Conservation (phyloP, 192 early-diverging fungal species). For the Martensiomyces pterosporus region DNA sequence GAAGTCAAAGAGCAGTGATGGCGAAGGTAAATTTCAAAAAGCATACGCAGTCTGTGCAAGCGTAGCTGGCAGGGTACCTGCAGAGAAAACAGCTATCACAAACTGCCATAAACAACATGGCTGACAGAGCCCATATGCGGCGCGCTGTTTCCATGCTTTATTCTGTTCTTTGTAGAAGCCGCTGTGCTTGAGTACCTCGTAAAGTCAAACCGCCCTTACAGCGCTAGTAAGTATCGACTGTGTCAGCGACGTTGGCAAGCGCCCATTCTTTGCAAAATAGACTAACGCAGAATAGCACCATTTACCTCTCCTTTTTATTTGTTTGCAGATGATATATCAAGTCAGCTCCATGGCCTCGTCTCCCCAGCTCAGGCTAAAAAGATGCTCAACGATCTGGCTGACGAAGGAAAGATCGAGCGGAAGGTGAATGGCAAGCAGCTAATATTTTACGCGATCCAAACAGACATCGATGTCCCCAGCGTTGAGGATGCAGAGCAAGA, state of each 20-base stretch:
- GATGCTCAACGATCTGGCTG: constrained; percentile 40
- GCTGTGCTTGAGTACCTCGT: constrained; percentile 38
- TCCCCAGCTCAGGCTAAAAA: constrained; percentile 38
- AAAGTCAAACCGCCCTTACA: constrained; percentile 42
- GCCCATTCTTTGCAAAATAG: too few relatives aligned
- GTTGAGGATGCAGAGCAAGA: constrained; percentile 44
- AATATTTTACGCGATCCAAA: constrained; percentile 38
- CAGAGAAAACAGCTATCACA: too few relatives aligned
- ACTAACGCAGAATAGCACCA: too few relatives aligned
- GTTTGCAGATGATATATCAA: constrained; percentile 49
- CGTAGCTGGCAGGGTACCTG: too few relatives aligned
- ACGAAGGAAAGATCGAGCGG: constrained; percentile 28
- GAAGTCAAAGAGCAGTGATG: constrained; percentile 24
- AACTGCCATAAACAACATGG: too few relatives aligned
- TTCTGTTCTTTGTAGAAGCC: too few relatives aligned
- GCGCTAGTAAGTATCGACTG: too few relatives aligned
- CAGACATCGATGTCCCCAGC: constrained; percentile 27
- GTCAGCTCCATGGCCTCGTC: constrained; percentile 47
- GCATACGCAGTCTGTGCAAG: too few relatives aligned
- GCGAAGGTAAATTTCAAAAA: constrained; percentile 27
- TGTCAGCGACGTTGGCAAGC: too few relatives aligned
- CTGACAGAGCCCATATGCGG: too few relatives aligned
- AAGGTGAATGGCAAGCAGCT: constrained; percentile 45
- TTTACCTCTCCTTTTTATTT: too few relatives aligned
- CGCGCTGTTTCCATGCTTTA: too few relatives aligned